These are phyloP conservation scores for Ogataea philodendri DNA, from an alignment of 805 yeast species.

Conservation along the genomic window DNA sequence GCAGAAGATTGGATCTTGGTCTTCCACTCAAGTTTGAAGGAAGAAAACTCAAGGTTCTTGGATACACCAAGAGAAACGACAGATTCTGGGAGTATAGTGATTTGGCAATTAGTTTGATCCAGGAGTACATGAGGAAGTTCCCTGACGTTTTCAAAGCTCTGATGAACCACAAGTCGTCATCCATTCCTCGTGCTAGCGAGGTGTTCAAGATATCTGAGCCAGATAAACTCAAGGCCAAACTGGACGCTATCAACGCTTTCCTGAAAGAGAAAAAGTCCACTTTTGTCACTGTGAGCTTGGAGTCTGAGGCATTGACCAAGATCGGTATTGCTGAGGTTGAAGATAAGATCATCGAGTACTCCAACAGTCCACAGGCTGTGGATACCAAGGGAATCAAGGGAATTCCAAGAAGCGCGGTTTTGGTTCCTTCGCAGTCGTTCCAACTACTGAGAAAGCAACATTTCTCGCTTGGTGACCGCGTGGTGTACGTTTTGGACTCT, in stretches of 20 bases:
- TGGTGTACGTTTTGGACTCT: conserved; percentile 75
- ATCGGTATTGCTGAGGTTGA: conserved; percentile 69
- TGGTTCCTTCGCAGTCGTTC: conserved; percentile 71
- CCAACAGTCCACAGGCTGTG: conserved; percentile 43
- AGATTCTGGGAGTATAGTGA: conserved; percentile 83
- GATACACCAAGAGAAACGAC: conserved; percentile 67
- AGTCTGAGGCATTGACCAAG: conserved; percentile 73
- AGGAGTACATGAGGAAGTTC: conserved; percentile 59
- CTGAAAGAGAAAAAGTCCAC: conserved; percentile 46
- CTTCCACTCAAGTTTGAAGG: conserved; percentile 80
- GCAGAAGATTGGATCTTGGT: conserved; percentile 67
- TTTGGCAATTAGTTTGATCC: conserved; percentile 64
- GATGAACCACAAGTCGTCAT: conserved; percentile 23
- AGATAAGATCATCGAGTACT: conserved; percentile 46
- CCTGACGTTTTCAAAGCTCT: conserved; percentile 52
- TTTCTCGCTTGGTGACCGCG: conserved; percentile 86
- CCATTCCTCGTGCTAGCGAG: conserved; percentile 39
- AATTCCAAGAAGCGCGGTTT: conserved; percentile 80
- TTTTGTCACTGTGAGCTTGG: conserved; percentile 66
- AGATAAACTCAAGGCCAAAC: conserved; percentile 42
- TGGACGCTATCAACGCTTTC: conserved; percentile 38
- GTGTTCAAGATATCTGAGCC: conserved; percentile 39
- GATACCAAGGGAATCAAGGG: conserved; percentile 63
- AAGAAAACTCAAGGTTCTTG: conserved; percentile 78
- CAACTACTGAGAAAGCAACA: conserved; percentile 70